A percentile compares a stretch with the other conserved stretches of the same genome.
Evolutionary conservation across 2,329 filamentous ascomycete species (phyloP).

Genomic region (Fusarium sp.): DNA sequence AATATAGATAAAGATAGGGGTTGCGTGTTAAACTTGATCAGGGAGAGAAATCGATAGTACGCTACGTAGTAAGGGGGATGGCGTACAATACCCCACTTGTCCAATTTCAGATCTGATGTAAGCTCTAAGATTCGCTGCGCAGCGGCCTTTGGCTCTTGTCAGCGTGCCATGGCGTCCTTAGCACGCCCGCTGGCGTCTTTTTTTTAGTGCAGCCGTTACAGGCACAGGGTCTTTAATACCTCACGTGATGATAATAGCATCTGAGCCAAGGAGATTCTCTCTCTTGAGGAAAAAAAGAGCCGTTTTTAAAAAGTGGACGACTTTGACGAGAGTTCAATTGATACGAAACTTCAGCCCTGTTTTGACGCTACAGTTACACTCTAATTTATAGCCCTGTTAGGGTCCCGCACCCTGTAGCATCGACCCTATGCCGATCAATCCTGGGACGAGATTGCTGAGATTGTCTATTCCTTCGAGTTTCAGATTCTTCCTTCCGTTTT

Average conservation of each 20-base stretch:
- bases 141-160: neutral
- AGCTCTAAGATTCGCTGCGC: neutral
- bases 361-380: constrained; percentile 10
- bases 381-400: neutral
- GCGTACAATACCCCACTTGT: constrained; percentile 8
- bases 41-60: constrained; percentile 11
- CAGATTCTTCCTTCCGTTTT: neutral
- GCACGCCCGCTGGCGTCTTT: neutral
- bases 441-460: constrained; percentile 14
- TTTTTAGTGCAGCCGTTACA: neutral
- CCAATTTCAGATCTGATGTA: constrained; percentile 18
- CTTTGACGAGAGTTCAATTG: neutral
- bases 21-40: constrained; percentile 1
- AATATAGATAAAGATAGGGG: constrained; percentile 1
- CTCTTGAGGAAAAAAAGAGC: neutral
- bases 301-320: neutral
- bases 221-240: neutral
- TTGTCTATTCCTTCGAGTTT: constrained; percentile 18
- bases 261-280: neutral
- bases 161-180: neutral
- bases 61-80: constrained; percentile 13
- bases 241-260: neutral
- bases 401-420: neutral
- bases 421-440: constrained; percentile 9
- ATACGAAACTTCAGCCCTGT: constrained; percentile 18